phyloP scores from a whole-genome alignment of 805 yeast genomes.

The Tetrapisispora phaffii region DNA sequence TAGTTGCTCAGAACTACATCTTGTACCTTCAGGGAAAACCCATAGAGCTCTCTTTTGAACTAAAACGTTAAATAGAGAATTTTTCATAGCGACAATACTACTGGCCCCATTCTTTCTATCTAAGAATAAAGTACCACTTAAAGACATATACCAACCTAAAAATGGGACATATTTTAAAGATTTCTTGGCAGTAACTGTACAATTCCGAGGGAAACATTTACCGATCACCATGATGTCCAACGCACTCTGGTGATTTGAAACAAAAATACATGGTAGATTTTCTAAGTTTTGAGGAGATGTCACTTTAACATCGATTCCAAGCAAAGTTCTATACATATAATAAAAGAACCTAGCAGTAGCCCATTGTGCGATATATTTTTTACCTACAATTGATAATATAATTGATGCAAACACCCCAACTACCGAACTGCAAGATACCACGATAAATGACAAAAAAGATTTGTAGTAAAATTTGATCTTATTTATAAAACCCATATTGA shows the following conservation, averaged over 20 bases:
- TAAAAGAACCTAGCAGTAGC: constrained; percentile 80
- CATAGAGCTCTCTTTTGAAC: constrained; percentile 62
- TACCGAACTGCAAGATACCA: neutral
- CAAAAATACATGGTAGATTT: constrained; percentile 62
- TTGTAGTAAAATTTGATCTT: neutral
- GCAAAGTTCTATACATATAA: constrained; percentile 42
- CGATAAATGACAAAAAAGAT: neutral
- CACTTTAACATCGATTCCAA: constrained; percentile 64
- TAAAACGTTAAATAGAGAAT: constrained; percentile 55
- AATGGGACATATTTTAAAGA: constrained; percentile 80
- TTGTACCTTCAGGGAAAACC: constrained; percentile 95
- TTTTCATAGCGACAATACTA: constrained; percentile 64
- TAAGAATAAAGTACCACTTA: constrained; percentile 83
- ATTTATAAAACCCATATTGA: neutral
- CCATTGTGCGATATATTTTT: constrained; percentile 77
- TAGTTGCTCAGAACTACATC: constrained; percentile 65
- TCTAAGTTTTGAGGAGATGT: constrained; percentile 53
- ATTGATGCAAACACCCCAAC: constrained; percentile 67
- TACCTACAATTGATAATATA: constrained; percentile 54
- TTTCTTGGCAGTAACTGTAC: constrained; percentile 87
- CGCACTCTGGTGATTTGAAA: constrained; percentile 87
- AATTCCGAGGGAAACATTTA: constrained; percentile 72
- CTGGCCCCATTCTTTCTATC: constrained; percentile 70
- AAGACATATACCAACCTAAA: constrained; percentile 92
- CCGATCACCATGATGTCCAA: constrained; percentile 79